These are phyloP conservation scores for Leccinum broughii DNA, from an alignment of 768 basidiomycete species.

Conservation along the genomic window DNA sequence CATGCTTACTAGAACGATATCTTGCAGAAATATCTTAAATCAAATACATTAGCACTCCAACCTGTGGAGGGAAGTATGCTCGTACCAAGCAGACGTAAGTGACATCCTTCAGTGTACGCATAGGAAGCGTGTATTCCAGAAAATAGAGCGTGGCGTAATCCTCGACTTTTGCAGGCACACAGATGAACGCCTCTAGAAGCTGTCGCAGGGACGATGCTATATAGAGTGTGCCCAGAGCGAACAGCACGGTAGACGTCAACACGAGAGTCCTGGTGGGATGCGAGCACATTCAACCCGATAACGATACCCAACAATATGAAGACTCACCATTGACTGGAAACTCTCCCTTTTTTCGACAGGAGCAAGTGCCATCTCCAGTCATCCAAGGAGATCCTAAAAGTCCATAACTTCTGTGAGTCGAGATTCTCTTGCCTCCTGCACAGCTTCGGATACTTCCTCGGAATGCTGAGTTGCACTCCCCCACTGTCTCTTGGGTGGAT, in stretches of 20 bases:
- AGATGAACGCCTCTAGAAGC: conserved; percentile 17
- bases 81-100: conserved; percentile 18
- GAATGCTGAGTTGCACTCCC: neutral
- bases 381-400: no score
- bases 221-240: conserved; percentile 13
- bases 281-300: neutral
- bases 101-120: conserved; percentile 17
- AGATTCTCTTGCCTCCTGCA: no score
- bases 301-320: neutral
- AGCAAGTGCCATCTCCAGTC: conserved; percentile 1
- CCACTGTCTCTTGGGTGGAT: conserved; percentile 25
- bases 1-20: conserved; percentile 16
- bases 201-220: conserved; percentile 16
- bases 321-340: conserved; percentile 7
- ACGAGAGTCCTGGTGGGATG: conserved; percentile 12
- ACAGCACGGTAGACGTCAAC: conserved; percentile 16
- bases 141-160: conserved; percentile 18
- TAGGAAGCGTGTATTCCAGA: conserved; percentile 8
- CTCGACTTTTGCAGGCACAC: conserved; percentile 1
- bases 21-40: conserved; percentile 17
- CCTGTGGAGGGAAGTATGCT: neutral
- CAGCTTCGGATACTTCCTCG: no score
- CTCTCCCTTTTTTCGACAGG: neutral
- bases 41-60: neutral
- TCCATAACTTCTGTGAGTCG: no score